Conservation (phyloP, 1,139 yeast genomes). For the Diutina catenulata region DNA sequence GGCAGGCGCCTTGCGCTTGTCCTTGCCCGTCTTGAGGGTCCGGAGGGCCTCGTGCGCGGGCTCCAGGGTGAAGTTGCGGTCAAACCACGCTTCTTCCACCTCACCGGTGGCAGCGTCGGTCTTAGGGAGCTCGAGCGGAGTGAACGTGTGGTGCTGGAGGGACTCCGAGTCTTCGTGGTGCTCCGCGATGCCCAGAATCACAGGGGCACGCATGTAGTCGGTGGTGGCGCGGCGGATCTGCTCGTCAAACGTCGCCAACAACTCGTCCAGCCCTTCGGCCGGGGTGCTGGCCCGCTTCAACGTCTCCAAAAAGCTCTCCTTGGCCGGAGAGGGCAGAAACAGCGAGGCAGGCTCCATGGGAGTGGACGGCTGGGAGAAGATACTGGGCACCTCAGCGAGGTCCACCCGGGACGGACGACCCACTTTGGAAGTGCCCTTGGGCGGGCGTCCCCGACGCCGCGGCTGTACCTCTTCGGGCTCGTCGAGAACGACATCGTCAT, state of each 20-base stretch:
- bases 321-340: not conserved
- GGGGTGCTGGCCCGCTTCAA: not conserved
- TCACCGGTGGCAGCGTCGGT: no score
- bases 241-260: not conserved
- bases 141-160: constrained; percentile 17
- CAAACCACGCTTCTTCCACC: not conserved
- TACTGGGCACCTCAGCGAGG: not conserved
- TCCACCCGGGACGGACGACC: not conserved
- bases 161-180: constrained; percentile 24
- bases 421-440: not conserved
- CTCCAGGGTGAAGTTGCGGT: not conserved
- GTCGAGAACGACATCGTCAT: not conserved
- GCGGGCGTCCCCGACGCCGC: not conserved
- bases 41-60: not conserved
- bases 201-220: not conserved
- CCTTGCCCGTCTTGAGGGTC: no score
- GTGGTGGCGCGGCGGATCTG: not conserved
- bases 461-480: constrained; percentile 4
- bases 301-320: constrained; percentile 1
- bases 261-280: not conserved
- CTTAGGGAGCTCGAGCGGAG: no score
- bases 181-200: constrained; percentile 4
- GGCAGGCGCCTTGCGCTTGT: no score
- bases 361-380: no score
- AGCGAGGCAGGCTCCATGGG: not conserved